A percentile compares a stretch with the other conserved stretches of the same genome.
Conservation (phyloP, 163 green algal species). For the Trebouxiophyceae sp. region DNA sequence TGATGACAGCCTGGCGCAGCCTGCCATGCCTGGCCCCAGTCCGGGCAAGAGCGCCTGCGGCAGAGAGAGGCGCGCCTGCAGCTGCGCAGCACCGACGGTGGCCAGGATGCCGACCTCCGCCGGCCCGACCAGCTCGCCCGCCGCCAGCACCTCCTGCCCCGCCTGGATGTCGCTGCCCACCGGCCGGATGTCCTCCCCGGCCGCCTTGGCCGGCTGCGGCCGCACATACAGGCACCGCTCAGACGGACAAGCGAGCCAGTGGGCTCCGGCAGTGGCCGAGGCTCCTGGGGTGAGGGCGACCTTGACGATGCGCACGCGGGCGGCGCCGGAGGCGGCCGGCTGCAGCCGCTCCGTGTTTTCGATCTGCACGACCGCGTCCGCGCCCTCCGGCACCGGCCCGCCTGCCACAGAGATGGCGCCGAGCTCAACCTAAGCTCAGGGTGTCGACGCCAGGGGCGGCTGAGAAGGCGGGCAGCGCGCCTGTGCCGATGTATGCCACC, state of each 20-base stretch:
- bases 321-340: constrained; percentile 5
- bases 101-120: constrained; percentile 85
- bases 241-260: too few relatives aligned
- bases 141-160: constrained; percentile 57
- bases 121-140: constrained; percentile 48
- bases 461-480: constrained; percentile 5
- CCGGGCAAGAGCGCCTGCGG: too few relatives aligned
- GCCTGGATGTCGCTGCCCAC: constrained; percentile 72
- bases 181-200: constrained; percentile 72
- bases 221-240: background rate
- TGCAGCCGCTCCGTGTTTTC: constrained; percentile 72
- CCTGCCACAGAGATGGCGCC: constrained; percentile 19
- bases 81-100: constrained; percentile 61
- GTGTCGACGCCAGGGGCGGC: background rate
- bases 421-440: background rate
- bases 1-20: too few relatives aligned
- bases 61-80: too few relatives aligned
- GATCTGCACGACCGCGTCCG: constrained; percentile 88
- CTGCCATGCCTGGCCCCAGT: too few relatives aligned
- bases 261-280: too few relatives aligned
- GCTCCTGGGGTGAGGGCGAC: too few relatives aligned
- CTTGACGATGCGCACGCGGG: constrained; percentile 41
- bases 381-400: constrained; percentile 68
- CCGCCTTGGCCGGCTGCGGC: constrained; percentile 27
- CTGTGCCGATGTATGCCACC: constrained; percentile 86